Evolutionary conservation across 805 yeast species (phyloP), one percentile per base, ranked within the genome.

Genomic region (Pachysolen tannophilus): DNA sequence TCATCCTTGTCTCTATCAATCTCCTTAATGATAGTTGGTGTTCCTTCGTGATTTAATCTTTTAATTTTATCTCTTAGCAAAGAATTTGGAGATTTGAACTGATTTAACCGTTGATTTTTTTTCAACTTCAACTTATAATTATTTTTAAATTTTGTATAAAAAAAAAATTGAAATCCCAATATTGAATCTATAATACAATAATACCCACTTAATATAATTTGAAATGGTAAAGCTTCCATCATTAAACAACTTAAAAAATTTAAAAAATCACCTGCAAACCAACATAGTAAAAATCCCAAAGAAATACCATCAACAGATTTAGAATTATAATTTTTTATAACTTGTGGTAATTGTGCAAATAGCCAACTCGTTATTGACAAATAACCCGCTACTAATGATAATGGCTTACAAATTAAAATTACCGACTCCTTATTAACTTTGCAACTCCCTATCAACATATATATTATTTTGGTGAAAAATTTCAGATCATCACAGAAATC

Each of bases 331-430:
- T 80, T 81, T 45, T 69, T 63, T 38, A 67, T 55, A 9, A 80
- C 77, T 49, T 81, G 90, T 1, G 88, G 88, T 13, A 76, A 48
- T 52, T 80, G 88, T 3, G 88, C 88, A 52, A 79, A 75, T 24
- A 79, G 60, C 88, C 90, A 81, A 39, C 78, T 66, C 5, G 58
- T 53, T 26, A 75, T 56, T 3, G 82, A 75, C 13, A 61, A 34
- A 21, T 51, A 53, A 2, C 61, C 64, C 1, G 59, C 34, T 18
- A 47, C 31, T 29, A 39, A 37, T 8, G 66, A 58, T 14, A 61
- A 39, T 4, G 57, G 53, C 9, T 29, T 30, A 21, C 48, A 39
- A 13, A 24, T 19, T 4, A 30, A 20, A 3, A 50, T 46, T 15
- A 52, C 25, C 16, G 44, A 41, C 10, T 44, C 32, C 20, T 45